Percentiles rank a stretch among this genome's conserved stretches.
phyloP scores from a whole-genome alignment of 176 grass and related monocot genomes.

The Paspalum notatum region DNA sequence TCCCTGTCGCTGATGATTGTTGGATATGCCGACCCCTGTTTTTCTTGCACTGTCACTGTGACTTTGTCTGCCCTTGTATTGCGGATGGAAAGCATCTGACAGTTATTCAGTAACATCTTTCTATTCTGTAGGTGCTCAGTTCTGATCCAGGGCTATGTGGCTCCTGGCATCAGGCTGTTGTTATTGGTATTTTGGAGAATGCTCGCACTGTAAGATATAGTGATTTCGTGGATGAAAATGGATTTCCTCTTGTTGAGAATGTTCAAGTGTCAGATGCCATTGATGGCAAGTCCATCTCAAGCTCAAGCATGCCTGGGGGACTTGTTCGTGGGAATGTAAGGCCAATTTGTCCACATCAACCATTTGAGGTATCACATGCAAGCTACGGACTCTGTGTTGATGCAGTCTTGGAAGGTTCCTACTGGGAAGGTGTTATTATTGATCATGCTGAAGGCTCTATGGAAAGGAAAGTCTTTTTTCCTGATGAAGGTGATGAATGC shows the following conservation, averaged over 20 bases:
- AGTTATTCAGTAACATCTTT: slow-evolving; percentile 7
- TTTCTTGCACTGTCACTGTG: slow-evolving; percentile 3
- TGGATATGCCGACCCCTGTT: not conserved
- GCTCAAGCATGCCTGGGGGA: slow-evolving; percentile 12
- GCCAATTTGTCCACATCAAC: slow-evolving; percentile 39
- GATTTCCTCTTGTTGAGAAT: slow-evolving; percentile 45
- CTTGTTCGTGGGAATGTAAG: slow-evolving; percentile 39
- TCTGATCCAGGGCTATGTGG: slow-evolving; percentile 50
- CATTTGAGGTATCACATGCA: slow-evolving; percentile 43
- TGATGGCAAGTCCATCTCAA: slow-evolving; percentile 32
- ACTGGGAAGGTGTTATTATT: slow-evolving; percentile 78
- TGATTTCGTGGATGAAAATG: slow-evolving; percentile 44
- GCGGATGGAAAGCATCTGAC: not conserved
- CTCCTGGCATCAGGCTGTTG: slow-evolving; percentile 52
- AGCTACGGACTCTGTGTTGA: slow-evolving; percentile 70
- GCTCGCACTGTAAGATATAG: slow-evolving; percentile 43
- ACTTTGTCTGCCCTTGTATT: not conserved
- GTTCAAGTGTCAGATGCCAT: slow-evolving; percentile 52
- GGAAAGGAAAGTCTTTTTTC: slow-evolving; percentile 64
- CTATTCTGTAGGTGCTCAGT: slow-evolving; percentile 38
- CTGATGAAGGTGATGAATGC: slow-evolving; percentile 71
- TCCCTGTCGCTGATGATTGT: slow-evolving; percentile 4
- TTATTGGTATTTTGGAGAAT: slow-evolving; percentile 43
- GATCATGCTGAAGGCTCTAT: slow-evolving; percentile 57
- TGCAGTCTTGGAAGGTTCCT: slow-evolving; percentile 55